Conservation (phyloP, 2,329 filamentous ascomycete species). For the Paradendryphiella salina region DNA sequence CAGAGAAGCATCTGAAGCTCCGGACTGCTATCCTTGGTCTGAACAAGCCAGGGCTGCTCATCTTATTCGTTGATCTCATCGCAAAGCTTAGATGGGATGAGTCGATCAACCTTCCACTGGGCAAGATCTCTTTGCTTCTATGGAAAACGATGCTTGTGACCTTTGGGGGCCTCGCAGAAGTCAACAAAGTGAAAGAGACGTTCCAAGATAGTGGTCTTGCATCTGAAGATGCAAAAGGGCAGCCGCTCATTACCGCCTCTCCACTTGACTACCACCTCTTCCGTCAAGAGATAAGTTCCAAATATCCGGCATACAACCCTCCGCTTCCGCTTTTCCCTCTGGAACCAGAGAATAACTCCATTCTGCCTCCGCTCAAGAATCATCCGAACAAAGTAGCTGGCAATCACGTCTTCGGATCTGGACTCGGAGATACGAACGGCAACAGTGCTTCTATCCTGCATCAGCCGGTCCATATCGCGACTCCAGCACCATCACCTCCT, state of each 20-base stretch:
- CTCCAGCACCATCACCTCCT: slow-evolving; percentile 90
- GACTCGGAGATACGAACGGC: slow-evolving; percentile 53
- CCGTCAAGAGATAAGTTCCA: slow-evolving; percentile 93
- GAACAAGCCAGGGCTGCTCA: slow-evolving; percentile 64
- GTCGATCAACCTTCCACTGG: slow-evolving; percentile 61
- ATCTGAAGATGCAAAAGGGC: slow-evolving; percentile 62
- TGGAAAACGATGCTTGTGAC: slow-evolving; percentile 90
- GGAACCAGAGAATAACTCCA: slow-evolving; percentile 86
- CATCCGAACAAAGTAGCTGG: slow-evolving; percentile 61
- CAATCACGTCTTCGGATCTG: slow-evolving; percentile 56
- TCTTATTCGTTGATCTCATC: slow-evolving; percentile 68
- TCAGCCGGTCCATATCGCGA: slow-evolving; percentile 98
- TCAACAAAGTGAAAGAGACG: slow-evolving; percentile 72
- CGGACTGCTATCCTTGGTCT: slow-evolving; percentile 39
- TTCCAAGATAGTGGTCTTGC: slow-evolving; percentile 63
- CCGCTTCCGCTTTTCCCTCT: slow-evolving; percentile 81
- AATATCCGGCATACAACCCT: slow-evolving; percentile 95
- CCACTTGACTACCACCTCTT: slow-evolving; percentile 96
- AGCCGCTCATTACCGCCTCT: slow-evolving; percentile 85
- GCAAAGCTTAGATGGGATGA: slow-evolving; percentile 60
- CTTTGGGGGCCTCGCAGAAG: slow-evolving; percentile 77
- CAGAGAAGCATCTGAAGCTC: slow-evolving; percentile 57
- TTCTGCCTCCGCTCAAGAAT: slow-evolving; percentile 81
- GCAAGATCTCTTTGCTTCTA: slow-evolving; percentile 70
- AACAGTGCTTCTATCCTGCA: slow-evolving; percentile 75